These are phyloP conservation scores for Spergularia marina DNA, from an alignment of 148 eudicot genomes.

Conservation along the genomic window DNA sequence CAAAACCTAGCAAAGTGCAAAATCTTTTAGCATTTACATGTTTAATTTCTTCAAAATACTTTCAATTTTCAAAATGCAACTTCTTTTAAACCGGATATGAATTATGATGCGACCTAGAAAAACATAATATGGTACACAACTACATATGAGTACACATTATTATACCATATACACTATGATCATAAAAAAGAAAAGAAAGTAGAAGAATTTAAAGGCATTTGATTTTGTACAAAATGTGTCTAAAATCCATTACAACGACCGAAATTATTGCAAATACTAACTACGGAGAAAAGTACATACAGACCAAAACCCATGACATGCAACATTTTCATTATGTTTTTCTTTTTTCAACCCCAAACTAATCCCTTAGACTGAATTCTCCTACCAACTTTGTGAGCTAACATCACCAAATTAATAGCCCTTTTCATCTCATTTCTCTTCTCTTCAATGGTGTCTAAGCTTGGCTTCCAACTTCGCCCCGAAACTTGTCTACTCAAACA, in stretches of 20 bases:
- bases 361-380: conserved; percentile 31
- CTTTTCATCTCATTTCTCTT: conserved; percentile 43
- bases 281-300: background rate
- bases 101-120: too few relatives aligned
- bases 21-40: too few relatives aligned
- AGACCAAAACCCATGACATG: background rate
- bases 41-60: too few relatives aligned
- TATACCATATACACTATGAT: too few relatives aligned
- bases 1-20: too few relatives aligned
- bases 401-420: conserved; percentile 53
- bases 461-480: conserved; percentile 78
- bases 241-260: background rate
- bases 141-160: too few relatives aligned
- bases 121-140: too few relatives aligned
- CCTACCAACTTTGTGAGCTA: conserved; percentile 29
- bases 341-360: conserved; percentile 29
- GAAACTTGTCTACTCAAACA: conserved; percentile 57
- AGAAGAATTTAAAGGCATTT: background rate
- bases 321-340: background rate
- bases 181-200: too few relatives aligned
- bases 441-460: conserved; percentile 78
- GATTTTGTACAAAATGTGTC: conserved; percentile 9
- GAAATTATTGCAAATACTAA: background rate
- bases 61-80: too few relatives aligned
- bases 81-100: too few relatives aligned